Base-by-base conservation (phyloP, 306 rosid genomes). In the Arachis stenosperma region DNA sequence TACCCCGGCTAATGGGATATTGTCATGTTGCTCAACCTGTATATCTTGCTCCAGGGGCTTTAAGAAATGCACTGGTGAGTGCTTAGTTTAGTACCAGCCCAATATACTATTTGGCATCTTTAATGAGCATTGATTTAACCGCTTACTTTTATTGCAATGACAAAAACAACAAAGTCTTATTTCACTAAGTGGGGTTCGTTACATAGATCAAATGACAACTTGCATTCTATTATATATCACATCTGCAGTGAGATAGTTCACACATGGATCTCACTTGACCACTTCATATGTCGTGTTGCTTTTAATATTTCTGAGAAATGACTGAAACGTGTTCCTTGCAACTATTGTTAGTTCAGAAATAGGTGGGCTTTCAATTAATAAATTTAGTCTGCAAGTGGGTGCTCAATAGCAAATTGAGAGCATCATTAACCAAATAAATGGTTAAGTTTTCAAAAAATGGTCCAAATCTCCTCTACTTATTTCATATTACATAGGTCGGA, bases 1-100 rank as follows among this genome's bases (percentile, higher is more conserved):
- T 94, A 53, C 98, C 98, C 7, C 94, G 92, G 71, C 80, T 94
- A 84, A 94, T 94, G 98, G 97, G 98, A 61, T 94, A 94, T 79
- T 91, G 98, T 82, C 98, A 94, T 72, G 98, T 94, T 56, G 92
- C 90, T 75, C 92, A 87, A 70, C 98, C 98, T 74, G 84, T 89
- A 52, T 94, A 91, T 83, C 90, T 94, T 65, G 94, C 97, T 37
- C 61, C 94, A 3, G 91, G 98, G 77, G 90, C 67, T 78, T 77
- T 90, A 75, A 77, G 54, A 36, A 78, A 85, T 76, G 89, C 95
- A 33, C 75, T 89, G 76, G 97, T 94, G 69, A 70, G 95, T 88
- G 40, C 11, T 76, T 80, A 71, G 12, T 42, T 43, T 75, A 61
- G 9, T 58, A 63, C 68, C 64, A 53, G 14, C 11, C 30, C 12